A percentile compares a stretch with the other conserved stretches of the same genome.
These are phyloP conservation scores for Epichloe aotearoae DNA, from an alignment of 2,329 filamentous ascomycete species.

Conservation along the genomic window DNA sequence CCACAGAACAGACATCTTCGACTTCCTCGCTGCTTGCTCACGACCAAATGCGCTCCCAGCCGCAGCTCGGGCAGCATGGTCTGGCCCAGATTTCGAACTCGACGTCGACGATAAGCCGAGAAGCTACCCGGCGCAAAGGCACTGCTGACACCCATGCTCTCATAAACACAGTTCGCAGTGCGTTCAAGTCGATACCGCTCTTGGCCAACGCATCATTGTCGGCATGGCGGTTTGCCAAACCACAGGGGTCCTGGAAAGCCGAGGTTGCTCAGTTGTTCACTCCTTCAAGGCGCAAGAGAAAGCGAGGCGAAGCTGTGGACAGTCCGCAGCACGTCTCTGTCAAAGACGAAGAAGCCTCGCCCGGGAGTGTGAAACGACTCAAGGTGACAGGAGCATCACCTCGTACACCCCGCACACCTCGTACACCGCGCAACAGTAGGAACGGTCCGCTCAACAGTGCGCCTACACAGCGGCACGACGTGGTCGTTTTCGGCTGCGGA, in stretches of 20 bases:
- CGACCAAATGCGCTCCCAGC: not conserved
- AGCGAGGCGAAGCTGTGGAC: not conserved
- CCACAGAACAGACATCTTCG: not conserved
- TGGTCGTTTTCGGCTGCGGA: conserved; percentile 7
- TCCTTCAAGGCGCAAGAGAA: not conserved
- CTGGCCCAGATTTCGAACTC: not conserved
- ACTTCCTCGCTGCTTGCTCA: not conserved
- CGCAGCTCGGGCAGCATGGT: not conserved
- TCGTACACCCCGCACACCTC: not conserved
- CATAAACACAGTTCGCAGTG: not conserved
- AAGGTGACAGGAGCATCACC: not conserved
- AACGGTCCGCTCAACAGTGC: not conserved
- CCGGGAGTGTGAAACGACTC: not conserved
- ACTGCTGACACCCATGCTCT: not conserved
- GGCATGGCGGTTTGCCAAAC: not conserved
- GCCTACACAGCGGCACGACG: conserved; percentile 3
- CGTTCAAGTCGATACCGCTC: not conserved
- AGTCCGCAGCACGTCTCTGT: not conserved
- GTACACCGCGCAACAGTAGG: not conserved
- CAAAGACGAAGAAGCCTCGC: not conserved
- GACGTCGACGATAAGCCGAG: not conserved
- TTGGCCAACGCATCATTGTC: not conserved
- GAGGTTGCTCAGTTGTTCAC: not conserved
- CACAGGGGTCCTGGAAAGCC: not conserved
- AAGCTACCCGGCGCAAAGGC: not conserved